A percentile compares a stretch with the other conserved stretches of the same genome.
phyloP scores from a whole-genome alignment of 225 moss, liverwort and hornwort species.

The Physcomitrium patens region DNA sequence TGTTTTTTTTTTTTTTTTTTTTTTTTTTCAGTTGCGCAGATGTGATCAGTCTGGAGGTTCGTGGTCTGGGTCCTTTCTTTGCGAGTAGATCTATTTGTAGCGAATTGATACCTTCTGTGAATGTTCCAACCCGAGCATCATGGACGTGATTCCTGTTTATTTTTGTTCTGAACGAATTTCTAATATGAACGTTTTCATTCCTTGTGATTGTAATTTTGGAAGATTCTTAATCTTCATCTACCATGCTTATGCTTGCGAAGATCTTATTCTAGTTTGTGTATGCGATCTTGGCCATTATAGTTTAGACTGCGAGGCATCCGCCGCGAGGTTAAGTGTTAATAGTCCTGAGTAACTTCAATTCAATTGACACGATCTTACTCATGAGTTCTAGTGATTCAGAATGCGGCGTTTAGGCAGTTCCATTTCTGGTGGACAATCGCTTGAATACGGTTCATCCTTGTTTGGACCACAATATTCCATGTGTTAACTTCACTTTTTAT shows the following conservation, averaged over 20 bases:
- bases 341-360: neutral
- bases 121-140: neutral
- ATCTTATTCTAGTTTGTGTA: neutral
- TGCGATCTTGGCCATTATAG: neutral
- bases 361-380: neutral
- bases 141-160: neutral
- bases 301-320: neutral
- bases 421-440: neutral
- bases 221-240: too few species aligned
- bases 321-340: neutral
- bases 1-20: neutral
- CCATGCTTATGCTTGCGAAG: neutral
- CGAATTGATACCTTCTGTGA: constrained; percentile 2
- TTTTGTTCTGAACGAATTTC: neutral
- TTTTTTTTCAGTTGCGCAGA: neutral
- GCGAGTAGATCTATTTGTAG: constrained; percentile 18
- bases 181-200: too few species aligned
- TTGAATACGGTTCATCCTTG: too few species aligned
- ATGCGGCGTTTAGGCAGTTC: neutral
- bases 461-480: neutral
- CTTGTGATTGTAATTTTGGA: too few species aligned
- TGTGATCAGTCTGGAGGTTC: neutral
- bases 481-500: neutral
- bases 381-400: neutral
- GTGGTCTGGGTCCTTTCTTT: neutral